Conservation (phyloP, 1,284 basidiomycete species). For the Trametes hirsuta region DNA sequence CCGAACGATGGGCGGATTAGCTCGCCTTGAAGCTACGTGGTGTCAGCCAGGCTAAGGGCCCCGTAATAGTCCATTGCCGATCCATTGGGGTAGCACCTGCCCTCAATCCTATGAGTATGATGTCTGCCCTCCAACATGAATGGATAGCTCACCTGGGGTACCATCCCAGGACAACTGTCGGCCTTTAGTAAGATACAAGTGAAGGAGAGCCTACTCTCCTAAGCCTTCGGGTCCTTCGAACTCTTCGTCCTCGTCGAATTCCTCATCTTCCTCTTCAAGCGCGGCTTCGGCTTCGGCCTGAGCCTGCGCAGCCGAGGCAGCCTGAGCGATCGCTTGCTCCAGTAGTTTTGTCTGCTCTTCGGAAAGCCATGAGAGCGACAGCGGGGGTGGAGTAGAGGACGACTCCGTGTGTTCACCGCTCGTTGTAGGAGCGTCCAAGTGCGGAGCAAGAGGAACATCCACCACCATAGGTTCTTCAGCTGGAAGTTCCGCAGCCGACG, state of each 20-base stretch:
- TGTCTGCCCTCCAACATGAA: too few relatives aligned
- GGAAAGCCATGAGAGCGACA: constrained; percentile 68
- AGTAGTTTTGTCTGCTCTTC: constrained; percentile 68
- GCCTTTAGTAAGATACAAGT: too few relatives aligned
- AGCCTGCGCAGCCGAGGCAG: constrained; percentile 69
- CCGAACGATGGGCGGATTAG: too few relatives aligned
- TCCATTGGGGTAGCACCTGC: too few relatives aligned
- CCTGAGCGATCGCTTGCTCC: constrained; percentile 70
- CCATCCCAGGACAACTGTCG: too few relatives aligned
- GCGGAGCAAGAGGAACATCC: background rate
- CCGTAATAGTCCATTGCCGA: too few relatives aligned
- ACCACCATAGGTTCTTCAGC: constrained; percentile 11
- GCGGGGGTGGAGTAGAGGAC: constrained; percentile 16
- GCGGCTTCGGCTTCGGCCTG: constrained; percentile 76
- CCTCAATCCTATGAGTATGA: too few relatives aligned
- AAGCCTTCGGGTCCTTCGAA: constrained; percentile 31
- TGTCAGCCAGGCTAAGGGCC: too few relatives aligned
- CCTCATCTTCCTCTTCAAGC: constrained; percentile 64
- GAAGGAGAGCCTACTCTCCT: background rate
- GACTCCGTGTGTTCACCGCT: background rate
- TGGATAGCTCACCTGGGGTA: too few relatives aligned
- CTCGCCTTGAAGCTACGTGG: too few relatives aligned
- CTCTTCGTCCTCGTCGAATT: constrained; percentile 36
- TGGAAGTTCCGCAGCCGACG: background rate
- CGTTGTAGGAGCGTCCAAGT: background rate